Conservation (phyloP, 129 eudicot species). For the Centrapalus pauciflorus region DNA sequence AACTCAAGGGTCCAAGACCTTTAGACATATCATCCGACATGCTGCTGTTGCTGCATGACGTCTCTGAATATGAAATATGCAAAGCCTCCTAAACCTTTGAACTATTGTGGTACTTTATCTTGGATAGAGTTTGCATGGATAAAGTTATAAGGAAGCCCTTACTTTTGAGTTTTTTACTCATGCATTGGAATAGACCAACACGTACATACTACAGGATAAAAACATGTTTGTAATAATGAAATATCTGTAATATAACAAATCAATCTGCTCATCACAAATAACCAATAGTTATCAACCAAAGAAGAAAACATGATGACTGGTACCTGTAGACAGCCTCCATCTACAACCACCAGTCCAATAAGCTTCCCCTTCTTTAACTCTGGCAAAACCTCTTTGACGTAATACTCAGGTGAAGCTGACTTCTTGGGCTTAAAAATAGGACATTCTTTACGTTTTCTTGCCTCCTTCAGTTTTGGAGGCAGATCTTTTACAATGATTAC, state of each 20-base stretch:
- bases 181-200: neutral
- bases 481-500: constrained; percentile 54
- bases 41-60: too few relatives aligned
- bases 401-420: constrained; percentile 55
- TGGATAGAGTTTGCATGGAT: neutral
- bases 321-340: constrained; percentile 90
- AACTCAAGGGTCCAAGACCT: too few relatives aligned
- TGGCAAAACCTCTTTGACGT: constrained; percentile 49
- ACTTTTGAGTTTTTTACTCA: neutral
- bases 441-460: constrained; percentile 48
- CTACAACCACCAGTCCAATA: constrained; percentile 61
- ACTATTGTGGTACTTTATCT: neutral
- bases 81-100: neutral
- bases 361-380: constrained; percentile 48
- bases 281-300: neutral
- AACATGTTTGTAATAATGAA: neutral
- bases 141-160: neutral
- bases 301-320: neutral
- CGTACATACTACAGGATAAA: neutral
- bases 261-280: too few relatives aligned
- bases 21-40: too few relatives aligned
- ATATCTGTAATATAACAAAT: neutral
- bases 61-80: neutral
- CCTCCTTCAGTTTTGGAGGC: constrained; percentile 47
- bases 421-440: constrained; percentile 58